Evolutionary conservation across 306 rosid species (phyloP), one percentile per base, ranked within the genome.

Genomic region (Clitoria ternatea): DNA sequence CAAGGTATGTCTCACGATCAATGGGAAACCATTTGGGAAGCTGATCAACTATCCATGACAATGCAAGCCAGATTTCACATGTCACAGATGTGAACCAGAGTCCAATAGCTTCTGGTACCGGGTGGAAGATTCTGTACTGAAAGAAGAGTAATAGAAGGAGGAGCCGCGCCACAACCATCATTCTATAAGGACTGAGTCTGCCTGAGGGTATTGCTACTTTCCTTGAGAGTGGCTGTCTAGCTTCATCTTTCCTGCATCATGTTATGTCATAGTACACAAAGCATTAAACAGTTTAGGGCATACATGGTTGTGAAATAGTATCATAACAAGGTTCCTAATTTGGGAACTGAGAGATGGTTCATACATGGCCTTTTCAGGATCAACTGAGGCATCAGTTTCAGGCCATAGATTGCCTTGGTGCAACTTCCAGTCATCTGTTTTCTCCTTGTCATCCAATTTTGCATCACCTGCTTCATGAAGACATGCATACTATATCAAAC

Each of bases 11-110:
- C 82, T 94, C 95, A 0, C 99, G 96, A 64, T 89, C 94, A 33
- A 91, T 94, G 48, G 99, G 99, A 67, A 81, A 91, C 99, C 99
- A 94, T 85, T 89, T 94, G 6, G 99, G 97, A 69, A 94, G 61
- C 83, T 94, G 99, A 86, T 94, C 99, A 72, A 91, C 81, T 15
- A 94, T 75, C 99, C 99, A 94, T 56, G 99, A 94, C 33, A 89
- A 22, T 35, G 95, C 90, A 67, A 94, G 90, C 99, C 99, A 94
- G 50, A 94, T 81, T 77, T 94, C 99, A 75, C 99, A 89, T 18
- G 80, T 69, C 23, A 94, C 91, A 15, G 99, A 91, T 43, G 86
- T 80, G 63, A 94, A 78, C 99, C 97, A 94, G 61, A 94, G 91
- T 44, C 95, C 97, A 44, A 89, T 22, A 32, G 97, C 96, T 3